Base-by-base conservation (phyloP, 2,329 filamentous ascomycete species). In the Ascochyta fabae region DNA sequence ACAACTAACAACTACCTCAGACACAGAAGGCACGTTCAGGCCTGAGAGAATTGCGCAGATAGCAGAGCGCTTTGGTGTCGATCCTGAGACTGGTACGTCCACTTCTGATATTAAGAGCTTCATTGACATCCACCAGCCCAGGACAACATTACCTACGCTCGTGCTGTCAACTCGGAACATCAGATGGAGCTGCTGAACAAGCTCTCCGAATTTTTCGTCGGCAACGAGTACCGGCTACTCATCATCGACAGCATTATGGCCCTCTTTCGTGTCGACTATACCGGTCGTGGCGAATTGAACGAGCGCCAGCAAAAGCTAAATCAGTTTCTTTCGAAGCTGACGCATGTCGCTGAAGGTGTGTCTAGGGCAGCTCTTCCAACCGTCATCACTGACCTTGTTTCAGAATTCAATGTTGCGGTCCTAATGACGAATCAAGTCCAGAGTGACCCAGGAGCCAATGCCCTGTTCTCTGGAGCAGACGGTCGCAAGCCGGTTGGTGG, bases 181-280 rank as follows among this genome's bases (percentile, higher is more conserved):
- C 86, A 88, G 71, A 78, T 86, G 60, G 87, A 89, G 59, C 72
- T 88, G 16, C 78, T 89, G 29, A 86, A 87, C 70, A 81, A 80
- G 15, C 79, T 89, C 10, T 80, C 84, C 36, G 81, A 82, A 57
- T 83, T 83, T 56, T 88, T 90, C 66, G 81, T 83, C 12, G 81
- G 79, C 8, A 86, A 86, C 38, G 83, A 88, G 62, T 90, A 86
- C 65, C 83, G 86, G 26, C 81, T 90, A 47, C 78, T 90, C 46
- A 81, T 90, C 60, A 84, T 90, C 65, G 87, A 90, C 74, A 88
- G 86, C 65, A 87, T 89, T 67, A 88, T 89, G 83, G 85, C 87
- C 42, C 83, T 86, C 51, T 90, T 88, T 66, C 83, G 87, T 31
- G 86, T 87, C 40, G 87, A 89, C 73, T 90, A 84, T 64, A 82